These are phyloP conservation scores for Ramularia endophylla DNA, from an alignment of 2,329 filamentous ascomycete genomes.

Conservation along the genomic window DNA sequence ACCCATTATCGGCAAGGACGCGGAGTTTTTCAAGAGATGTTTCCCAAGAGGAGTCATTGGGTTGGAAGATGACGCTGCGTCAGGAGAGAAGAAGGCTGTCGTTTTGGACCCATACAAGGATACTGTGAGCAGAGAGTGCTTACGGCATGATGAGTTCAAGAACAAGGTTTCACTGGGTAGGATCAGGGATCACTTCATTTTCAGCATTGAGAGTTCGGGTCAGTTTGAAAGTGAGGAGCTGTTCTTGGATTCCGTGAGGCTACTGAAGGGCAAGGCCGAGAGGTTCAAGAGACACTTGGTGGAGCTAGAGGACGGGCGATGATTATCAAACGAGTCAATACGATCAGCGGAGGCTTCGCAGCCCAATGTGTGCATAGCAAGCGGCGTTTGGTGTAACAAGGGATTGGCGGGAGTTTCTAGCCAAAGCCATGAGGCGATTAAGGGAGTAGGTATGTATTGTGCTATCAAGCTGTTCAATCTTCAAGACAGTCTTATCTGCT, in stretches of 20 bases:
- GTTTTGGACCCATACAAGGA: conserved; percentile 87
- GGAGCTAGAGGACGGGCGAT: conserved; percentile 32
- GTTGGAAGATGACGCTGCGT: conserved; percentile 62
- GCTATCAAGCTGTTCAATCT: too few relatives aligned
- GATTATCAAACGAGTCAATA: background rate
- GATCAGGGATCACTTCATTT: conserved; percentile 94
- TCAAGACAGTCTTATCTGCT: too few relatives aligned
- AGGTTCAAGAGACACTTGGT: conserved; percentile 65
- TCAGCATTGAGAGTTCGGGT: conserved; percentile 87
- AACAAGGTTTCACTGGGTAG: conserved; percentile 92
- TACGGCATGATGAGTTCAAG: conserved; percentile 89
- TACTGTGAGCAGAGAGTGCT: conserved; percentile 86
- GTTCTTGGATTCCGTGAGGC: conserved; percentile 81
- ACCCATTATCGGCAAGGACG: conserved; percentile 82
- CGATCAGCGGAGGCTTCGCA: too few relatives aligned
- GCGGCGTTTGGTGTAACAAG: too few relatives aligned
- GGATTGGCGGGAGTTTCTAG: too few relatives aligned
- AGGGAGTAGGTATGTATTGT: too few relatives aligned
- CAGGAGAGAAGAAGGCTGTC: conserved; percentile 78
- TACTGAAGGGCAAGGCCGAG: conserved; percentile 79
- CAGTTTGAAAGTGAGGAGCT: conserved; percentile 93
- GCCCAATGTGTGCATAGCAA: too few relatives aligned
- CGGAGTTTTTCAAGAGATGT: conserved; percentile 81
- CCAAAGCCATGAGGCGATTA: too few relatives aligned
- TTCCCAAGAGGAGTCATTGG: conserved; percentile 86